A percentile compares a stretch with the other conserved stretches of the same genome.
These are phyloP conservation scores for Yamadazyma nakazawae DNA, from an alignment of 805 yeast genomes.

Conservation along the genomic window DNA sequence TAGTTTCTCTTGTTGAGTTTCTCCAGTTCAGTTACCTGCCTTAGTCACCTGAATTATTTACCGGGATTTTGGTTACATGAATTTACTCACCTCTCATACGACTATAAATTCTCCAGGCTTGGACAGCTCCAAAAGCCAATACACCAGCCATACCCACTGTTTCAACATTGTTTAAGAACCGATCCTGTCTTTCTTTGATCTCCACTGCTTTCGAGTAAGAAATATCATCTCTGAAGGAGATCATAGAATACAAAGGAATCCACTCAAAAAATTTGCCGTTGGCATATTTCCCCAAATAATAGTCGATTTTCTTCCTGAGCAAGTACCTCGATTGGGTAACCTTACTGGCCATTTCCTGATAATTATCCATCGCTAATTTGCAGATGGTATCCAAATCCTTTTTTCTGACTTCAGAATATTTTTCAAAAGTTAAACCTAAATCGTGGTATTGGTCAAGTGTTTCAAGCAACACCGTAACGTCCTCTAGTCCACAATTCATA, in stretches of 20 bases:
- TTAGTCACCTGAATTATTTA: no score
- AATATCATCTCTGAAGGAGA: slow-evolving; percentile 81
- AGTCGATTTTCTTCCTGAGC: slow-evolving; percentile 67
- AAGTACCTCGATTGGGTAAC: slow-evolving; percentile 62
- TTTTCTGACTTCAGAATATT: slow-evolving; percentile 54
- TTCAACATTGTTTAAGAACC: slow-evolving; percentile 32
- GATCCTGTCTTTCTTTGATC: slow-evolving; percentile 52
- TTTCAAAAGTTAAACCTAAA: slow-evolving; percentile 48
- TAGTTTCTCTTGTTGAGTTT: no score
- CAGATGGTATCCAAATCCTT: slow-evolving; percentile 73
- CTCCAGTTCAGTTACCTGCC: no score
- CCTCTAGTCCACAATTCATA: slow-evolving; percentile 95
- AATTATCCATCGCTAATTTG: slow-evolving; percentile 75
- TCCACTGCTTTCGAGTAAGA: slow-evolving; percentile 66
- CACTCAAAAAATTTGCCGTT: slow-evolving; percentile 51
- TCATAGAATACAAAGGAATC: slow-evolving; percentile 91
- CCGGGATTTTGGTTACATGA: neutral
- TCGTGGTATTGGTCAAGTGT: slow-evolving; percentile 36
- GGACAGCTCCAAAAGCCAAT: neutral
- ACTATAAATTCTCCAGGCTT: neutral
- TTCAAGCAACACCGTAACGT: slow-evolving; percentile 65
- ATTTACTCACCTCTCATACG: neutral
- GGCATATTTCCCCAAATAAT: slow-evolving; percentile 52
- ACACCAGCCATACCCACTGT: neutral
- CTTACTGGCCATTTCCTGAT: slow-evolving; percentile 80